Evolutionary conservation across 768 basidiomycete species (phyloP), one percentile per base, ranked within the genome.

Genomic region (Aureoboletus auriporus): DNA sequence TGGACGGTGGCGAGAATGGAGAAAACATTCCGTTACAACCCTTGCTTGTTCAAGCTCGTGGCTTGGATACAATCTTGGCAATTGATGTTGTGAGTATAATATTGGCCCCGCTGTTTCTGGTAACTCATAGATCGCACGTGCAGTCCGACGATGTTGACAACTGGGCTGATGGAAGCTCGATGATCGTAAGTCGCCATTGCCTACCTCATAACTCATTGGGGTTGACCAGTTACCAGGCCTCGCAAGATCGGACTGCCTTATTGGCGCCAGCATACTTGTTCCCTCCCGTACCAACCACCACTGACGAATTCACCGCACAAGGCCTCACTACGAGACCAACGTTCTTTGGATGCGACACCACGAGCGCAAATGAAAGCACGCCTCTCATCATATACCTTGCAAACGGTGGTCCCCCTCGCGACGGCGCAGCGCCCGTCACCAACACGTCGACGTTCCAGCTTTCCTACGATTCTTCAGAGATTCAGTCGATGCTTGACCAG

Each of bases 351-450:
- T 76, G 76, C 55, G 54, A 69, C 8, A 53, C 51, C 28, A 50
- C 57, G 36, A 58, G 43, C 23, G 54, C 54, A 40, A 62, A 57
- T 20, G 54, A 50, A 0, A 65, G 61, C 36, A 71, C 70, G 5
- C 80, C 81, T 3, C 59, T 82, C 34, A 54, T 83, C 13, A 70
- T 83, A 47, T 84, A 84, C 62, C 62, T 82, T n/a, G 80, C 81
- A 1, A 78, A 77, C 55, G 77, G 78, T 27, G 75, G 74, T 5
- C 63, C 72, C 2, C 73, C 72, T 37, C 66, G 59, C 49, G 63
- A 74, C 29, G 64, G 71, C 16, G 56, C 65, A 20, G 56, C 62
- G n/a, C 57, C 69, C 8, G 44, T 70, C 8, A 76, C 75, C 6
- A 79, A 79, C 64, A 71, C 67, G 0, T 57, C 68, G 9, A 78